Conservation (phyloP, 306 rosid genomes). For the Cicer bijugum region DNA sequence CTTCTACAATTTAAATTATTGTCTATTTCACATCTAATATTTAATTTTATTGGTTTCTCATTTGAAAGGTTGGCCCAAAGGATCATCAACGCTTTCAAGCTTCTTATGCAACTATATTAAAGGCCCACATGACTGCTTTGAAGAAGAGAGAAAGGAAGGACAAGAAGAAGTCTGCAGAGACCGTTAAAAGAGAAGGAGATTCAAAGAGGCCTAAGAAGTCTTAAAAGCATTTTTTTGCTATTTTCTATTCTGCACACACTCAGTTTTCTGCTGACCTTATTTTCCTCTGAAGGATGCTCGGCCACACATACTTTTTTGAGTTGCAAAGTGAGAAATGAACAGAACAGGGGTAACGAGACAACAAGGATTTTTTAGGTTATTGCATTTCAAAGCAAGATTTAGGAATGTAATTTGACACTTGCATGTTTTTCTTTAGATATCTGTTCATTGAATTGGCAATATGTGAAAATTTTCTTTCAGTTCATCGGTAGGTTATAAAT, state of each 20-base stretch:
- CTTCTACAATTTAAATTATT: neutral
- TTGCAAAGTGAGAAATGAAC: constrained; percentile 13
- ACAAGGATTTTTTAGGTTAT: constrained; percentile 32
- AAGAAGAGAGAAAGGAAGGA: constrained; percentile 98
- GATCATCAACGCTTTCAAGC: constrained; percentile 97
- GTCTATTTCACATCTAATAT: neutral
- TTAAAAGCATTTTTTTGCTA: constrained; percentile 32
- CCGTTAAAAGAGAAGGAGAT: constrained; percentile 61
- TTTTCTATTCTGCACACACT: constrained; percentile 37
- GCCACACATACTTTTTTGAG: constrained; percentile 5
- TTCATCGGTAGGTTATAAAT: constrained; percentile 7
- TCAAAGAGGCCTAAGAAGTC: constrained; percentile 56
- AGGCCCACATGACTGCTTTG: constrained; percentile 96
- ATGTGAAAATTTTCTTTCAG: constrained; percentile 15
- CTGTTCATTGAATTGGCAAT: constrained; percentile 38
- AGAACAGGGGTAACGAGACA: neutral
- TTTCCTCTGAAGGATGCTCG: constrained; percentile 29
- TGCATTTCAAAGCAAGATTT: constrained; percentile 41
- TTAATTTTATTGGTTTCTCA: constrained; percentile 22
- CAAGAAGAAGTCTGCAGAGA: constrained; percentile 79
- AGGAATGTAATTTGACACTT: constrained; percentile 9
- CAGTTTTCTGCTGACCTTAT: constrained; percentile 30
- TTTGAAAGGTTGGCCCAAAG: constrained; percentile 85
- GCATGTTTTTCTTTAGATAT: constrained; percentile 6
- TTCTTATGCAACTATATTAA: constrained; percentile 90